Percentiles rank a stretch among this genome's conserved stretches.
Conservation (phyloP, 164 flowering plant genomes). For the Annona squamosa region DNA sequence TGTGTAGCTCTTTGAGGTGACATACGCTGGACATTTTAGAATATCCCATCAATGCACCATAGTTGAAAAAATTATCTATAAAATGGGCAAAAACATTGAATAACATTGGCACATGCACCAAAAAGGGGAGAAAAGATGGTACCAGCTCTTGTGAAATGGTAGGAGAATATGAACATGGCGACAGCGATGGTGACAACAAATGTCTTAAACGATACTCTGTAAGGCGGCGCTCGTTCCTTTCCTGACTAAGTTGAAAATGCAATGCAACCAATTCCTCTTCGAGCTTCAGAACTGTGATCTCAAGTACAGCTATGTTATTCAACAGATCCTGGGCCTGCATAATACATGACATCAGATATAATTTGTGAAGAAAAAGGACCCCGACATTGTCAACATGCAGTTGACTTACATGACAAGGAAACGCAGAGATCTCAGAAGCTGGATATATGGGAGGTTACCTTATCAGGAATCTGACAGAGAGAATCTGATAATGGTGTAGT, state of each 20-base stretch:
- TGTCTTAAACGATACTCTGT: conserved; percentile 30
- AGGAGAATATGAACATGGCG: conserved; percentile 8
- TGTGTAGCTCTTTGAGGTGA: background rate
- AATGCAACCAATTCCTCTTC: conserved; percentile 30
- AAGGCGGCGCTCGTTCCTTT: conserved; percentile 41
- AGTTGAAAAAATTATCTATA: background rate
- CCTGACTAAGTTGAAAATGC: conserved; percentile 38
- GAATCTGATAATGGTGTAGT: conserved; percentile 15
- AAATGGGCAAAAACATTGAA: background rate
- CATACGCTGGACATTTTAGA: background rate
- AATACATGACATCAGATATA: background rate
- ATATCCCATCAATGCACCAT: background rate
- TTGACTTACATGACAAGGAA: background rate
- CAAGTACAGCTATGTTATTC: conserved; percentile 27
- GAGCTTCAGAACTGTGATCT: conserved; percentile 36
- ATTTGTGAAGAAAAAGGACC: background rate
- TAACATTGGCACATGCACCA: too few species aligned
- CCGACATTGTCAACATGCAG: background rate
- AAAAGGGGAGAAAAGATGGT: background rate
- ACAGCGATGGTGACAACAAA: conserved; percentile 8
- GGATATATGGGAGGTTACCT: conserved; percentile 18
- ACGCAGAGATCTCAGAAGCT: background rate
- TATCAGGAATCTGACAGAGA: conserved; percentile 23
- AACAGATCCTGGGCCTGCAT: conserved; percentile 33
- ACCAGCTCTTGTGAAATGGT: conserved; percentile 12